Evolutionary conservation across 2,329 filamentous ascomycete genomes (phyloP).

Genomic region (Epichloe glyceriae): DNA sequence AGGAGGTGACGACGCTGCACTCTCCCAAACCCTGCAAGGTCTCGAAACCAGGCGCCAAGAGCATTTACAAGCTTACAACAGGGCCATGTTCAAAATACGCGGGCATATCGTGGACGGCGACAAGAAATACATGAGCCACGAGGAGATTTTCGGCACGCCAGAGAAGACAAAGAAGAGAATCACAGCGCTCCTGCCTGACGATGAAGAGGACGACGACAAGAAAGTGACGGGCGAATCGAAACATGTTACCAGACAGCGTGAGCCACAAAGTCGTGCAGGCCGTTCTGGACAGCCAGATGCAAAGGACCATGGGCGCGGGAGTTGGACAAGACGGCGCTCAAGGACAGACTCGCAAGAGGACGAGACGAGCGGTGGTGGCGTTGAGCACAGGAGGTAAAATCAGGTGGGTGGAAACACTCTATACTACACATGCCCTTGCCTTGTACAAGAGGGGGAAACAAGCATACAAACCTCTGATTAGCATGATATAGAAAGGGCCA

Average conservation of each 20-base stretch:
- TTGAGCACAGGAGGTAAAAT: background rate
- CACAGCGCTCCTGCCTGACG: background rate
- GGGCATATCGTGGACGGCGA: conserved; percentile 14
- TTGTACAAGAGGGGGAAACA: no score
- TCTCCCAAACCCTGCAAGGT: conserved; percentile 6
- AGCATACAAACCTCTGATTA: no score
- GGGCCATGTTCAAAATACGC: conserved; percentile 17
- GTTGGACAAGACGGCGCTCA: background rate
- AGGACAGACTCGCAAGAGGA: background rate
- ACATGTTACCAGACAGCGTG: background rate
- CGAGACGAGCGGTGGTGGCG: background rate
- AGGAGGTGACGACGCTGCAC: background rate
- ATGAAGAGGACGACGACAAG: background rate
- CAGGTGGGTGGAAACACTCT: background rate
- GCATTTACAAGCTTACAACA: conserved; percentile 15
- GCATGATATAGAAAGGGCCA: no score
- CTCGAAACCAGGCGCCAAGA: conserved; percentile 13
- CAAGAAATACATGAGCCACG: conserved; percentile 17
- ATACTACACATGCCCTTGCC: background rate
- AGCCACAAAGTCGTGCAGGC: background rate
- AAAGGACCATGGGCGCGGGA: background rate
- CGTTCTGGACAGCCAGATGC: background rate
- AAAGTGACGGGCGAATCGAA: background rate
- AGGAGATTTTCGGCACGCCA: conserved; percentile 16
- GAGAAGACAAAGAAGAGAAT: conserved; percentile 10